Percentiles rank a stretch among this genome's conserved stretches.
Conservation (phyloP, 495 filamentous ascomycete species). For the Daldinia decipiens region DNA sequence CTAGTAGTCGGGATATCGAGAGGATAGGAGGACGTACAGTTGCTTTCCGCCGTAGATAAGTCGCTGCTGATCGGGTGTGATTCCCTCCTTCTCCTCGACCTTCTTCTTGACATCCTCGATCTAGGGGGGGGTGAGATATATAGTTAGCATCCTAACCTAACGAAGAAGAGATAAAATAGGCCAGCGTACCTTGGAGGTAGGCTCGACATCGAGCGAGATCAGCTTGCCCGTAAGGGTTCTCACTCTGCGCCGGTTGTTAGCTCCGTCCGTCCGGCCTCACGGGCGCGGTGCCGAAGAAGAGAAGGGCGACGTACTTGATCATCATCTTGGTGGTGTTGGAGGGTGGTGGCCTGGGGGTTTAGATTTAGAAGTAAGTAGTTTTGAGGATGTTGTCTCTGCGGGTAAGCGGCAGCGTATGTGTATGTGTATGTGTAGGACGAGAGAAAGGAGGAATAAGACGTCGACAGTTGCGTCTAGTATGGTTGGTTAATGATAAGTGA, state of each 20-base stretch:
- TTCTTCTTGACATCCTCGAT: constrained; percentile 96
- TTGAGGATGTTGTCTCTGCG: background rate
- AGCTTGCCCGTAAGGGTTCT: constrained; percentile 98
- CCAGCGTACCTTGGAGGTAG: constrained; percentile 79
- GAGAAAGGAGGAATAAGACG: background rate
- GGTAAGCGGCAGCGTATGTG: background rate
- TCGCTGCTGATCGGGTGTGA: constrained; percentile 96
- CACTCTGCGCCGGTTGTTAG: constrained; percentile 69
- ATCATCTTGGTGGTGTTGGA: constrained; percentile 52
- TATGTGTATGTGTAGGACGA: background rate
- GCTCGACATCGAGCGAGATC: constrained; percentile 96
- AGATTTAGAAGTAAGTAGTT: background rate
- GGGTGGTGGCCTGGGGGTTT: background rate
- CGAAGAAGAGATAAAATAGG: background rate
- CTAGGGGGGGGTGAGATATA: constrained; percentile 60
- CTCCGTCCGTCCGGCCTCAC: constrained; percentile 11
- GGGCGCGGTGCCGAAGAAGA: constrained; percentile 14
- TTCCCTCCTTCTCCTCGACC: constrained; percentile 98
- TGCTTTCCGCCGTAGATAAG: constrained; percentile 97
- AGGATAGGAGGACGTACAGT: constrained; percentile 71
- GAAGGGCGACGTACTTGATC: constrained; percentile 55
- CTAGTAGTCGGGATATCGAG: no score
- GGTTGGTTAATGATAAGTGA: constrained; percentile 1
- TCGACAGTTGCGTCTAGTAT: background rate
- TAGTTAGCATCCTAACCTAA: background rate